Base-by-base conservation (phyloP, 169 alveolate species). In the Eimeria sp. region DNA sequence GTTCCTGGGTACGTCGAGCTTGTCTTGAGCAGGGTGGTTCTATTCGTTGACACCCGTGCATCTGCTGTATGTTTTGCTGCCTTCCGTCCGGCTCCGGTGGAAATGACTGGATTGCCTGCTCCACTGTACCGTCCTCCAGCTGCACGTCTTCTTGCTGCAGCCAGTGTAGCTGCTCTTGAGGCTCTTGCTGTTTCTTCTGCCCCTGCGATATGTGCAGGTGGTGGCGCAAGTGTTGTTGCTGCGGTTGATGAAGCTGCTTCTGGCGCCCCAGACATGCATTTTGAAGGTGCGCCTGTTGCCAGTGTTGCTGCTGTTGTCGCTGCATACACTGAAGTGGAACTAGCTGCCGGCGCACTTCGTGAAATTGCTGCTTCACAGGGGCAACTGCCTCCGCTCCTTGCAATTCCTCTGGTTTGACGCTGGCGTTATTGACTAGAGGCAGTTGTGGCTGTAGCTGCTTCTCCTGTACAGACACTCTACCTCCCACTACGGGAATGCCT, bases 291-390 rank as follows among this genome's bases (percentile, higher is more conserved):
- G 43, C 22, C 30, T 27, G 61, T 7, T 18, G 70, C 18, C 3
- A 2, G 3, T 18, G n/a, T 16, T 49, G 72, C 75, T 82, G 73
- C 27, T 14, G 90, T 51, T 49, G 72, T 20, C 57, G 75, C 90
- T 49, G 90, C 49, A 22, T 9, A 51, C 90, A 10, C 43, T 13
- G 45, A 82, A 27, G 90, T 57, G 67, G 57, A 18, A 14, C 54
- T 5, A 80, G 89, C 51, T 54, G 89, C 89, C 30, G 70, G 27
- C 57, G 90, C 72, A 54, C 75, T 30, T 82, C 73, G 30, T 49
- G 30, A 27, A 82, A 54, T 54, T 54, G 90, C 75, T 54, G 90
- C n/a, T 54, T 30, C 75, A 82, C 6, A 40, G 7, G 0, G 34
- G 22, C 61, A 22, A 5, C 63, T n/a, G 7, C 22, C 7, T 27